Base-by-base conservation (phyloP, 805 yeast genomes). In the Millerozyma miso region DNA sequence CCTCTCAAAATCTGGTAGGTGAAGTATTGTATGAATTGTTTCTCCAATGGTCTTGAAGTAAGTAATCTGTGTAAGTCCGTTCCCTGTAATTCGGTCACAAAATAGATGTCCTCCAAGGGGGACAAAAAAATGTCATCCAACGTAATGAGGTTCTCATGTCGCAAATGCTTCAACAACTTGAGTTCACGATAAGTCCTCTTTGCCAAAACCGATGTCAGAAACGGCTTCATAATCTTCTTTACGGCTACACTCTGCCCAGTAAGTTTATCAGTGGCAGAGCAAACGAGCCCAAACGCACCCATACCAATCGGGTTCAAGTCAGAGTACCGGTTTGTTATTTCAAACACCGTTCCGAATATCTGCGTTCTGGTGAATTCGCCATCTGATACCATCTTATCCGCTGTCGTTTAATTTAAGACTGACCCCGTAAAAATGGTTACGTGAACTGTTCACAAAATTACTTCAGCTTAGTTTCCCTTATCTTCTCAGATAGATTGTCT, bases 261-360 rank as follows among this genome's bases (percentile, higher is more conserved):
- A 47, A 90, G 76, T 53, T 83, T 87, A 65, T 93, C 99, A 43
- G 83, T 80, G 1, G 99, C 99, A 6, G 97, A 88, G 51, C 99
- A 93, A 33, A 93, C 99, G 15, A 93, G 76, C 4, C 99, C 99
- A 62, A 93, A 93, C 5, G 99, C 99, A 19, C 99, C 99, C 99
- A 93, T 93, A 0, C 99, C 99, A 39, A 93, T 97, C 1, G 99
- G 99, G 58, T 89, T 91, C 48, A 93, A 75, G 59, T 91, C 96
- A 3, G 87, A 79, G 68, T 93, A 93, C 51, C 97, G 70, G 56
- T 80, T 82, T 34, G 97, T 90, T 50, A 89, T 88, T 65, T 90
- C 97, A 60, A 90, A 90, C 36, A 90, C 91, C 1, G 98, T 90
- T 39, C 97, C 97, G 58, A 90, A 90, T 48, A 90, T 90, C 63